phyloP scores from a whole-genome alignment of 1,284 basidiomycete genomes.

The Omphalotus olearius region DNA sequence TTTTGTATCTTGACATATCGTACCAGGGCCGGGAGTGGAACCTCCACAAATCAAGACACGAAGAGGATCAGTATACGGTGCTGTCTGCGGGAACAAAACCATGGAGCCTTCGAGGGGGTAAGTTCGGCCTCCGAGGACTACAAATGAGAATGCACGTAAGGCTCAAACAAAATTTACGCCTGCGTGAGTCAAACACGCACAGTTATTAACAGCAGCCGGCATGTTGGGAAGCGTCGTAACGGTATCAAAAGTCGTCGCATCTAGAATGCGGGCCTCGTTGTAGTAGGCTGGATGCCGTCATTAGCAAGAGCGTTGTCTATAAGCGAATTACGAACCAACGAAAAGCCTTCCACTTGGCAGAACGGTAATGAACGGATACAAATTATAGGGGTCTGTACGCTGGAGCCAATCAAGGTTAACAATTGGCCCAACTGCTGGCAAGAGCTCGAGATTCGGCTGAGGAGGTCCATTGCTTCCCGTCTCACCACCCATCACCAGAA shows the following conservation, averaged over 20 bases:
- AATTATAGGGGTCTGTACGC: conserved; percentile 69
- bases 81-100: conserved; percentile 62
- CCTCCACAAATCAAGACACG: conserved; percentile 75
- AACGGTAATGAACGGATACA: conserved; percentile 64
- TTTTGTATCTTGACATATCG: conserved; percentile 12
- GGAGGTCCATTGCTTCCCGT: conserved; percentile 62
- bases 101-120: conserved; percentile 76
- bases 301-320: not conserved
- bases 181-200: conserved; percentile 22
- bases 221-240: conserved; percentile 60
- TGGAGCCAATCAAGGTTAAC: conserved; percentile 38
- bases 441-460: conserved; percentile 61
- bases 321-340: conserved; percentile 41
- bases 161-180: not conserved
- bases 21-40: conserved; percentile 48
- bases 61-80: conserved; percentile 69
- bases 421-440: conserved; percentile 39
- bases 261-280: conserved; percentile 74
- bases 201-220: conserved; percentile 72
- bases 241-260: conserved; percentile 61
- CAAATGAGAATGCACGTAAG: not conserved
- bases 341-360: conserved; percentile 65
- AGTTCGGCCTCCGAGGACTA: conserved; percentile 63
- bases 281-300: conserved; percentile 49
- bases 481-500: conserved; percentile 73